Base-by-base conservation (phyloP, 1,284 basidiomycete genomes). In the Agaricales sp. region DNA sequence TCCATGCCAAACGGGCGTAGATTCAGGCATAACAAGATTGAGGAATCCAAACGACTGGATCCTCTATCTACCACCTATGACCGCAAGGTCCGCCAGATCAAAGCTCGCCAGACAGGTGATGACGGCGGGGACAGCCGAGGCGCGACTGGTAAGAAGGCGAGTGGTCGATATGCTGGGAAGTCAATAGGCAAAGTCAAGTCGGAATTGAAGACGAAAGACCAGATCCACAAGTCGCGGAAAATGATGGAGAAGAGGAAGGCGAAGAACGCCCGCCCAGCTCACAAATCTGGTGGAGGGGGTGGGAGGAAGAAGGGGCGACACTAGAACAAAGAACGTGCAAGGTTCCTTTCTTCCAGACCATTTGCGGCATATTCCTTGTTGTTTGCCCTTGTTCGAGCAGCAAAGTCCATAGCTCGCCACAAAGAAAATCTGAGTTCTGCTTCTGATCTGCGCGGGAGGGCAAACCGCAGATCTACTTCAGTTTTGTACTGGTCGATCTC, bases 201-300 rank as follows among this genome's bases (percentile, higher is more conserved):
- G 48, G 90, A 92, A 64, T 77, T 92, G 61, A 92, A 88, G 69
- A 84, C 78, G 0, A 81, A 79, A 30, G 87, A 90, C 47, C 86
- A 92, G 61, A 92, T 95, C 54, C 77, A 87, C 51, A 92, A 85
- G 61, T 67, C 74, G 22, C 75, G 91, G 52, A 80, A 79, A 59
- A 48, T 71, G 23, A 58, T 67, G 59, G 82, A 87, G 56, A 77
- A 75, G 52, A 76, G 72, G 57, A 78, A 71, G 60, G 78, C 74
- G 19, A 91, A 88, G 70, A 92, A 91, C 60, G 85, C 87, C 19
- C 72, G 89, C 21, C 78, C 83, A 6, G 8, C 11, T n/a, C 39
- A 20, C 13, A 20, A 16, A 8, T 8, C 11, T 35, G 19, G 4
- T 16, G 39, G 39, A n/a, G 39, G 8, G 6, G 14, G 14, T 30